Evolutionary conservation across 2,329 filamentous ascomycete genomes (phyloP), one percentile per base, ranked within the genome.

Genomic region (Rachicladosporium sp.): DNA sequence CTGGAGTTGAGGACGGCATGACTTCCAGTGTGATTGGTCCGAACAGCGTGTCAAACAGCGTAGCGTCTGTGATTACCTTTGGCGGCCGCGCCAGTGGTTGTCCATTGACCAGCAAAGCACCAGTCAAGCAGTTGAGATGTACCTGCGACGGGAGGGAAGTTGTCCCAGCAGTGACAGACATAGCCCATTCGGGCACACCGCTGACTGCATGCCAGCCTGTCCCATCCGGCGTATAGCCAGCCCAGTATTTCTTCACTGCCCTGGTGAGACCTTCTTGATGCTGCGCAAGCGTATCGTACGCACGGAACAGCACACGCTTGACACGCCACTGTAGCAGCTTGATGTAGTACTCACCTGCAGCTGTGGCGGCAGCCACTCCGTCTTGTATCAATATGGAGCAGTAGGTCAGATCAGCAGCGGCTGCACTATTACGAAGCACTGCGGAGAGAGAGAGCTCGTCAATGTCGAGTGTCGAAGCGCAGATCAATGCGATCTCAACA

Each of bases 401-500:
- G 31, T 49, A 45, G 3, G 52, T 34, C 6, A 55, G 31, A n/a
- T 46, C 38, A 3, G 50, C 45, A 1, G 29, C 38, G 6, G 51
- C 44, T 2, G 42, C 19, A 7, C 23, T 32, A 4, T 34, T 39
- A 10, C 34, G 33, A 1, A 58, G 43, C 1, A 49, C 39, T 6
- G 43, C 35, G 21, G 39, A 35, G 0, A 54, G 15, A 40, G 40
- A 42, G 6, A 31, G 33, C 36, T 44, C 49, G 39, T 50, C 48
- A 2, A 48, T 46, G 33, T 58, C 52, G 40, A 70, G 70, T 0
- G 70, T 73, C 2, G 64, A 58, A 15, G 65, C 60, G 37, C 75
- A 80, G 0, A 81, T 58, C 0, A 82, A 44, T 0, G 76, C 68
- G 0, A 75, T 68, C 56, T 67, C 69, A 0, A 80, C 63, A 0